Percentiles rank a stretch among this genome's conserved stretches.
These are phyloP conservation scores for Trichosporon sp. DNA, from an alignment of 1,284 basidiomycete genomes.

Conservation along the genomic window DNA sequence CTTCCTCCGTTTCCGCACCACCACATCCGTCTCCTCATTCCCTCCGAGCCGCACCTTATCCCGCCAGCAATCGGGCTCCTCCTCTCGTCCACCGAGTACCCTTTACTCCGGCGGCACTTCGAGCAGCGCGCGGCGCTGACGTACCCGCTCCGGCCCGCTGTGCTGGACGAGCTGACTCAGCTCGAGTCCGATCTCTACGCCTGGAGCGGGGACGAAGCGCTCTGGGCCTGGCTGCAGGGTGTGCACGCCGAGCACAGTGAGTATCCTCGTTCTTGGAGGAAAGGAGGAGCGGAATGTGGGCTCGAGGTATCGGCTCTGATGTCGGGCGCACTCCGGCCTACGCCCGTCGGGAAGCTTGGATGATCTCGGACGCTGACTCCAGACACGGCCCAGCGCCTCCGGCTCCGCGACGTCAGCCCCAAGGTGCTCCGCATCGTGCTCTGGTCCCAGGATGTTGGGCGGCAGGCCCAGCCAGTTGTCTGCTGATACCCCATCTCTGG, in stretches of 20 bases:
- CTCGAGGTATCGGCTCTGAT: neutral
- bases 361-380: neutral
- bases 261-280: neutral
- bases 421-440: neutral
- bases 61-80: neutral
- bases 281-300: neutral
- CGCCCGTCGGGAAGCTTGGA: no score
- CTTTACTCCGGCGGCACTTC: neutral
- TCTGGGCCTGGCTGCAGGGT: neutral
- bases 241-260: slow-evolving; percentile 2
- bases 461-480: neutral
- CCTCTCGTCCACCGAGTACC: neutral
- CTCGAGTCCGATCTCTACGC: neutral
- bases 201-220: neutral
- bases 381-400: neutral
- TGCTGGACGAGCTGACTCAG: neutral
- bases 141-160: neutral
- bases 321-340: no score
- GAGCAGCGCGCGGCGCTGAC: neutral
- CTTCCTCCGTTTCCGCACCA: neutral
- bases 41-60: neutral
- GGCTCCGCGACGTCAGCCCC: neutral
- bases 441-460: neutral
- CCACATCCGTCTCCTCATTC: neutral
- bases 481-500: neutral